phyloP scores from a whole-genome alignment of 371 early-diverging fungal genomes.

The Mucor sp. region DNA sequence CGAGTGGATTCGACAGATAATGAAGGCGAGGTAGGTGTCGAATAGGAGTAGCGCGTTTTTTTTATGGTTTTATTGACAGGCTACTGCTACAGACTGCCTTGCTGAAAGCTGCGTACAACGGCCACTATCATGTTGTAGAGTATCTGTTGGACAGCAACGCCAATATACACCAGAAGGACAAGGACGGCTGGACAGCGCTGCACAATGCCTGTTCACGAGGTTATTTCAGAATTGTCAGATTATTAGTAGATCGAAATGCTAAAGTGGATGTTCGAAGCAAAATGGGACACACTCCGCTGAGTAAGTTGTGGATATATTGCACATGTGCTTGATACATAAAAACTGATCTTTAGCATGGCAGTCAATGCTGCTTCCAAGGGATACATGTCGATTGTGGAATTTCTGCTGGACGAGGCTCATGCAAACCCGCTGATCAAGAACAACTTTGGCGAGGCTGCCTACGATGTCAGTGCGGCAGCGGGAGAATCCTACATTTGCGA shows the following conservation, averaged over 20 bases:
- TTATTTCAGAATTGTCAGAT: slow-evolving; percentile 56
- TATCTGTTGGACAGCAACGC: slow-evolving; percentile 63
- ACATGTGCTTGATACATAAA: not conserved
- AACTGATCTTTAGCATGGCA: slow-evolving; percentile 21
- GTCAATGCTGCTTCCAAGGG: slow-evolving; percentile 81
- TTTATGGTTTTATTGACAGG: not conserved
- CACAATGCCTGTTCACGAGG: slow-evolving; percentile 76
- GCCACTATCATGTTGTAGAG: slow-evolving; percentile 62
- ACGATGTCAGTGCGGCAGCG: slow-evolving; percentile 76
- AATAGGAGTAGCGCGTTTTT: not conserved
- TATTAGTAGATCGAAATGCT: slow-evolving; percentile 58
- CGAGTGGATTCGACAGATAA: slow-evolving; percentile 64
- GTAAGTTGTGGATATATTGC: slow-evolving; percentile 47
- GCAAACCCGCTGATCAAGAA: slow-evolving; percentile 70
- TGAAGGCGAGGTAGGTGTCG: slow-evolving; percentile 66
- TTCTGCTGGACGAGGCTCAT: slow-evolving; percentile 58
- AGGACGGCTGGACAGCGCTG: slow-evolving; percentile 83
- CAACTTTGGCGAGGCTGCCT: slow-evolving; percentile 73
- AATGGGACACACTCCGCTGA: slow-evolving; percentile 78
- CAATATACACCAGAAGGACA: slow-evolving; percentile 63
- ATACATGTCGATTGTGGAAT: slow-evolving; percentile 60
- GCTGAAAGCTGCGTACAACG: slow-evolving; percentile 75
- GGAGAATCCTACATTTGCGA: slow-evolving; percentile 65
- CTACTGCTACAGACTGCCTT: slow-evolving; percentile 63
- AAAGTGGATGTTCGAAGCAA: slow-evolving; percentile 59